Percentiles rank a stretch among this genome's conserved stretches.
Evolutionary conservation across 2,329 filamentous ascomycete species (phyloP).

Genomic region (Aspergillus oerlinghausenensis): DNA sequence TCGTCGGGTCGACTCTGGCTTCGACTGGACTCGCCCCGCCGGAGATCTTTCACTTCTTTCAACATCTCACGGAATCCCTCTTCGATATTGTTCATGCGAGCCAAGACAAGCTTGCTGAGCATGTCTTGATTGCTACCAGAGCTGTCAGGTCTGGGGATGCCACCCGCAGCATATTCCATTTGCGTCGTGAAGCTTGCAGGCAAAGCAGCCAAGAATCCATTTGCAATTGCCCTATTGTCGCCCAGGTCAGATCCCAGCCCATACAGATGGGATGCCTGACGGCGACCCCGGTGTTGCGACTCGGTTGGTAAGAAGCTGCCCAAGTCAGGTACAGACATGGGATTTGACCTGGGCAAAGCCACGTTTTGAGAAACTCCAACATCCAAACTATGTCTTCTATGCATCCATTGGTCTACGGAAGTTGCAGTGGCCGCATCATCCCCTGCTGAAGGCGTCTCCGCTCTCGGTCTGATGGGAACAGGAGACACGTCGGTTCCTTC

Average conservation of each 20-base stretch:
- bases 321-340: conserved; percentile 54
- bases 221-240: conserved; percentile 56
- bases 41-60: conserved; percentile 64
- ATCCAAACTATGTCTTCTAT: conserved; percentile 35
- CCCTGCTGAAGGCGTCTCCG: conserved; percentile 29
- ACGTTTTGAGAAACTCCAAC: conserved; percentile 53
- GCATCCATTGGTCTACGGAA: conserved; percentile 38
- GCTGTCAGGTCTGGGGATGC: conserved; percentile 44
- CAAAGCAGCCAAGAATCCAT: conserved; percentile 59
- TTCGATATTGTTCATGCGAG: conserved; percentile 88
- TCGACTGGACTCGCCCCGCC: conserved; percentile 42
- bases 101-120: conserved; percentile 74
- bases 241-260: conserved; percentile 71
- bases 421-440: conserved; percentile 37
- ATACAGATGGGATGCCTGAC: conserved; percentile 63
- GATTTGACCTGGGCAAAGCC: conserved; percentile 48
- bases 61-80: conserved; percentile 87
- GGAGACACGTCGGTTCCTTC: conserved; percentile 29
- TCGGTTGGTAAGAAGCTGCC: conserved; percentile 50
- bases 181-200: conserved; percentile 77
- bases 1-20: conserved; percentile 27
- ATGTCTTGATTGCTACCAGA: conserved; percentile 61
- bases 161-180: conserved; percentile 67
- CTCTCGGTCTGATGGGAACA: conserved; percentile 17
- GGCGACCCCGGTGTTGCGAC: conserved; percentile 27